A percentile compares a stretch with the other conserved stretches of the same genome.
Evolutionary conservation across 177 flowering plant genomes (phyloP).

Genomic region (Vitis hybrid): DNA sequence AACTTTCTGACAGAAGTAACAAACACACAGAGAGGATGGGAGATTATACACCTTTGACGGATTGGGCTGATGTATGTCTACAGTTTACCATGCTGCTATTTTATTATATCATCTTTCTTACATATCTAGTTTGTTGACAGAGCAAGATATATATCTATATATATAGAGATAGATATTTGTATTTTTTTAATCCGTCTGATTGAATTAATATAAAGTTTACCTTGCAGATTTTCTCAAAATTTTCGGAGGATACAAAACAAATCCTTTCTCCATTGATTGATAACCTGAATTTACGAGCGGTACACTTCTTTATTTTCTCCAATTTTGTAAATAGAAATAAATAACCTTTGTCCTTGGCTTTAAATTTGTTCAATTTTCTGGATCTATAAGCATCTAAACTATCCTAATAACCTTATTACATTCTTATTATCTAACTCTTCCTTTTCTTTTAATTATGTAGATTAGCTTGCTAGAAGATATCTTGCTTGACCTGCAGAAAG

Average conservation of each 20-base stretch:
- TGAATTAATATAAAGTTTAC: slow-evolving; percentile 7
- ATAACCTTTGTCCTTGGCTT: too few relatives aligned
- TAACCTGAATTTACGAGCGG: slow-evolving; percentile 45
- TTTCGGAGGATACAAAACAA: slow-evolving; percentile 31
- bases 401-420: not conserved
- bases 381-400: not conserved
- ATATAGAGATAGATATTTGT: too few relatives aligned
- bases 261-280: slow-evolving; percentile 35
- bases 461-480: slow-evolving; percentile 55
- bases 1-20: slow-evolving; percentile 15
- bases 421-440: not conserved
- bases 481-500: slow-evolving; percentile 46
- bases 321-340: not conserved
- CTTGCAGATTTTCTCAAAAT: slow-evolving; percentile 49
- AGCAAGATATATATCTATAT: too few relatives aligned
- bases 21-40: slow-evolving; percentile 20
- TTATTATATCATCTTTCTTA: not conserved
- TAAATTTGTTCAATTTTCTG: too few relatives aligned
- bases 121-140: not conserved
- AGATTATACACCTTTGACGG: slow-evolving; percentile 15
- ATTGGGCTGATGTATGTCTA: slow-evolving; percentile 51
- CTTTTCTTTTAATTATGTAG: slow-evolving; percentile 32
- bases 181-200: not conserved
- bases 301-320: slow-evolving; percentile 17
- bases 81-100: not conserved